phyloP scores from a whole-genome alignment of 2,329 filamentous ascomycete species.

The Sporothrix phasma region DNA sequence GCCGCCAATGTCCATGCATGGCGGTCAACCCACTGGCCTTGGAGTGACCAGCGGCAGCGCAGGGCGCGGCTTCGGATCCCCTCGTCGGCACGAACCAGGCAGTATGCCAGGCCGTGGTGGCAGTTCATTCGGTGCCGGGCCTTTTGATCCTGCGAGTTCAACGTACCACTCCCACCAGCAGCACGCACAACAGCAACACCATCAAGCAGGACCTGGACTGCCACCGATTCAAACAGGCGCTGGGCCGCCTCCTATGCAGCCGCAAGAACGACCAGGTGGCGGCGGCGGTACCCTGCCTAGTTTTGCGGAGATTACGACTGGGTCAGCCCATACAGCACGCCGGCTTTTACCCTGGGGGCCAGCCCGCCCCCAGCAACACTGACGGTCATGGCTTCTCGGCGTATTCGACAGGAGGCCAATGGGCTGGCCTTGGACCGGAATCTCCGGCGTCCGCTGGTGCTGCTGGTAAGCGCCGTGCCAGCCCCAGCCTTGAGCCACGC shows the following conservation, averaged over 20 bases:
- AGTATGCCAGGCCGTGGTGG: constrained; percentile 6
- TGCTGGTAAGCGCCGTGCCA: constrained; percentile 43
- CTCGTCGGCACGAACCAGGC: background rate
- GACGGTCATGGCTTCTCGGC: constrained; percentile 17
- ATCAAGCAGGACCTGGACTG: constrained; percentile 32
- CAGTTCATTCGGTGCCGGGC: background rate
- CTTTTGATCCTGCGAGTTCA: constrained; percentile 10
- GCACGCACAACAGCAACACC: constrained; percentile 24
- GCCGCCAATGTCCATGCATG: constrained; percentile 16
- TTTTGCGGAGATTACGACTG: constrained; percentile 54
- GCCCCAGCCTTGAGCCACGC: constrained; percentile 35
- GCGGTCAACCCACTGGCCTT: constrained; percentile 23
- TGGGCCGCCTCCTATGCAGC: background rate
- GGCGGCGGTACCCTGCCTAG: constrained; percentile 40
- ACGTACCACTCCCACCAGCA: constrained; percentile 25
- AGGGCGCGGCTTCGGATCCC: background rate
- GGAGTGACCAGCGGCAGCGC: constrained; percentile 17
- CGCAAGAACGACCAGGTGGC: constrained; percentile 18
- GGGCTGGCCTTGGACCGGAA: constrained; percentile 2
- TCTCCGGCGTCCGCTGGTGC: constrained; percentile 1
- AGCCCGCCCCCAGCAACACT: constrained; percentile 31
- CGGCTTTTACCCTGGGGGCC: constrained; percentile 39
- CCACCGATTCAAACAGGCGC: constrained; percentile 41
- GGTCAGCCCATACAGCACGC: constrained; percentile 50
- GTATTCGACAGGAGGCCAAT: constrained; percentile 1